Conservation (phyloP, 768 basidiomycete genomes). For the Crassisporium funariophilum region DNA sequence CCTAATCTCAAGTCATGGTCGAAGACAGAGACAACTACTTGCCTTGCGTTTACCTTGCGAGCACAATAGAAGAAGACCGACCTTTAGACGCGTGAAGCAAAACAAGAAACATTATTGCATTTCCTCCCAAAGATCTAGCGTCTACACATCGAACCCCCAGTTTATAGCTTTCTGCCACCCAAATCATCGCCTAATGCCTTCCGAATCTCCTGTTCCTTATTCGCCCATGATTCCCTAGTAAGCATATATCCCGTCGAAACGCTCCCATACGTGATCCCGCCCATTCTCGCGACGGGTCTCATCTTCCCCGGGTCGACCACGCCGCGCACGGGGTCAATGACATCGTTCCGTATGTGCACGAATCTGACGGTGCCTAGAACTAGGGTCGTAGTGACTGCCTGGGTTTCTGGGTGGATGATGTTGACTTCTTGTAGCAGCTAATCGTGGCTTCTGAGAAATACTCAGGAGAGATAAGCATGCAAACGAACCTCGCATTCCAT, state of each 20-base stretch:
- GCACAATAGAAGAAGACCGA: no score
- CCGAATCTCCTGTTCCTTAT: conserved; percentile 36
- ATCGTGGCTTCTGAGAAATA: conserved; percentile 26
- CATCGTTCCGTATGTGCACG: conserved; percentile 59
- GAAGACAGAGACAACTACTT: no score
- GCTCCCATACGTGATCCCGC: conserved; percentile 48
- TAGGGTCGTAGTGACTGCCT: conserved; percentile 39
- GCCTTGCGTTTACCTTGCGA: no score
- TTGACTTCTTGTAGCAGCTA: conserved; percentile 46
- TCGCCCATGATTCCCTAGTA: conserved; percentile 53
- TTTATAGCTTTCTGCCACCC: no score
- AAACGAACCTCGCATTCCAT: conserved; percentile 57
- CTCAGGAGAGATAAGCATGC: neutral
- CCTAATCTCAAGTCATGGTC: no score
- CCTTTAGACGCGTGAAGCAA: no score
- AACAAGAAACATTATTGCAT: no score
- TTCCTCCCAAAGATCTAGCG: no score
- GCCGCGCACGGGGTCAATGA: conserved; percentile 40
- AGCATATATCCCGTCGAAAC: conserved; percentile 53
- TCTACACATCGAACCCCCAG: no score
- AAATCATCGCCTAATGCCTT: conserved; percentile 4
- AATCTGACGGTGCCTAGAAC: conserved; percentile 56
- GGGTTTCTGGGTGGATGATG: conserved; percentile 41
- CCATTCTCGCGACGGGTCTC: conserved; percentile 52
- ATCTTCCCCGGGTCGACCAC: conserved; percentile 51